Evolutionary conservation across 495 filamentous ascomycete species (phyloP), one percentile per base, ranked within the genome.

Genomic region (Xylaria sp.): DNA sequence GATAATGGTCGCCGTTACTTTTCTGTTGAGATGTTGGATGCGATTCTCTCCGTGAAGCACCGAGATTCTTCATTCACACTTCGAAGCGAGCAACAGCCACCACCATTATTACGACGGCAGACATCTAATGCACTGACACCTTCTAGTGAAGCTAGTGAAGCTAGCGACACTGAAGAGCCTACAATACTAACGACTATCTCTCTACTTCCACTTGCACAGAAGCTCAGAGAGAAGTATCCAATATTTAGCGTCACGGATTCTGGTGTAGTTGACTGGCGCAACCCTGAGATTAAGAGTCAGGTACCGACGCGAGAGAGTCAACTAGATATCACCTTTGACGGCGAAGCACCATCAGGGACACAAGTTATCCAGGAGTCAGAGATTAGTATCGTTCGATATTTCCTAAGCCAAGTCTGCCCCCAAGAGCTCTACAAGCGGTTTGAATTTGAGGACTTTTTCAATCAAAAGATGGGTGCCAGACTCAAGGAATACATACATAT

Each of bases 391-490:
- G 71, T 83, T 17, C 67, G 73, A 17, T 77, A 83, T 61, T 83
- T 83, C 46, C 66, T 83, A 11, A 75, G 61, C 5, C 80, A 75
- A 7, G 80, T 82, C 24, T 83, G 80, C 29, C 80, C 80, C 19
- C 69, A 72, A 6, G 75, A 76, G 5, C 62, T 82, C 7, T 83
- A 80, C 57, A 46, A 69, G 9, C 75, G 79, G 26, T 80, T 83
- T 12, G 77, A 78, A 5, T 81, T 83, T 37, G 81, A 82, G n/a
- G 66, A 78, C 5, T 80, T 82, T 41, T 81, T 83, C 62, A 71
- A 75, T 21, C 63, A 74, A 43, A 82, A 80, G 66, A 71, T 79
- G 33, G 77, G 77, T 24, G 74, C 76, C 29, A 68, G 57, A 14
- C 72, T 73, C 3, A 74, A 69, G 50, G 76, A 78, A 31, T 78